Evolutionary conservation across 2,329 filamentous ascomycete genomes (phyloP), one percentile per base, ranked within the genome.

Genomic region (Aureobasidium sp.): DNA sequence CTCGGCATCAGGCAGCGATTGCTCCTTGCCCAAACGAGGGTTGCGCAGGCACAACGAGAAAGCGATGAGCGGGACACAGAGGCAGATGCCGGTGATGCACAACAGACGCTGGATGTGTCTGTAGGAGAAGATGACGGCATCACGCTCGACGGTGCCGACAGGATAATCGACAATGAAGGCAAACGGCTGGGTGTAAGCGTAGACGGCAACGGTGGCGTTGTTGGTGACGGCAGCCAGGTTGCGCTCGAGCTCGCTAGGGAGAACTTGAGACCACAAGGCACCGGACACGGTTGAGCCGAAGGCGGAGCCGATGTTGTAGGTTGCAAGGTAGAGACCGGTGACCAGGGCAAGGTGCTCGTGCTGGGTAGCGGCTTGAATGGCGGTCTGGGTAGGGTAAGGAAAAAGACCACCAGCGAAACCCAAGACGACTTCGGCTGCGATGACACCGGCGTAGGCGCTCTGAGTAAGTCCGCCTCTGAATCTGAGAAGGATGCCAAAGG

Each of bases 201-300:
- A 29, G 0, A 63, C 58, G 0, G 74, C 77, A 57, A 65, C 66
- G 38, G 61, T 71, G 39, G 62, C 60, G 45, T 76, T 74, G 22
- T 64, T 55, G 40, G 38, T 55, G 11, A 60, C 55, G 2, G 38
- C 27, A 5, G 47, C 66, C 30, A 71, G 63, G 4, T 65, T 62
- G 3, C 60, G 51, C 5, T 60, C 59, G 2, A 85, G 73, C 35
- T 71, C 63, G 0, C 56, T 54, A 1, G 77, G 79, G 39, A 84
- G 69, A 27, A 84, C 64, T 11, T 76, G 74, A 0, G 78, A 80
- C 82, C 83, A 87, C 57, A 87, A 79, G 11, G 82, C 81, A 0
- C 76, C 76, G 1, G 83, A 77, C 38, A 86, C 74, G 4, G 82
- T 77, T 16, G 58, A 63, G 0, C 69, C 66, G 16, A 69, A 58